Conservation (phyloP, 495 filamentous ascomycete genomes). For the Annulohypoxylon stygium region DNA sequence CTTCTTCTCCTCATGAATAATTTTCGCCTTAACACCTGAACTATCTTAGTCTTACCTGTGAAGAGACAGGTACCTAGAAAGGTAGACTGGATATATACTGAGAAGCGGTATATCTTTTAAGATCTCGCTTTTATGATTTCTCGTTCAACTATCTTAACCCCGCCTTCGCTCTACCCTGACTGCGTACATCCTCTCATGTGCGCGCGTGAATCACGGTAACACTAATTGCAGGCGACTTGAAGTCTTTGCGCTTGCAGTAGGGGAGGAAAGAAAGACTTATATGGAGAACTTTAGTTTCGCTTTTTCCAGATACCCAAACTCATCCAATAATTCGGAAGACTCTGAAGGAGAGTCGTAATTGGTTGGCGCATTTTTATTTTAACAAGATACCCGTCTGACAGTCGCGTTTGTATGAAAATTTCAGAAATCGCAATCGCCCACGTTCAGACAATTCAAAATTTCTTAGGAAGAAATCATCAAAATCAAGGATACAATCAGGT, state of each 20-base stretch:
- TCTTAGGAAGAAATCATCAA: conserved; percentile 30
- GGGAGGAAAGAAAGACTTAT: conserved; percentile 69
- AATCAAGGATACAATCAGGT: conserved; percentile 37
- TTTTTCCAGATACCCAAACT: conserved; percentile 18
- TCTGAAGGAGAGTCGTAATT: background rate
- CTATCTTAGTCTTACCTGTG: background rate
- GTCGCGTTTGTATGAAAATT: conserved; percentile 30
- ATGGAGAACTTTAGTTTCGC: conserved; percentile 20
- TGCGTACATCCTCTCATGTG: conserved; percentile 29
- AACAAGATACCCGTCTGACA: conserved; percentile 14
- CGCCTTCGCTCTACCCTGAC: background rate
- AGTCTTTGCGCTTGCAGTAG: conserved; percentile 71
- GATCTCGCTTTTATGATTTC: conserved; percentile 3
- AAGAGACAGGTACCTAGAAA: background rate
- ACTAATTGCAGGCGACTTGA: conserved; percentile 66
- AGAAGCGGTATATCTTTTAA: background rate
- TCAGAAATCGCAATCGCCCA: conserved; percentile 18
- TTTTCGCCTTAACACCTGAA: conserved; percentile 11
- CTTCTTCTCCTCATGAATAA: conserved; percentile 1
- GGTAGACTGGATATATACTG: conserved; percentile 12
- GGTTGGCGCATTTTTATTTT: conserved; percentile 12
- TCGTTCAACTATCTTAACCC: conserved; percentile 5
- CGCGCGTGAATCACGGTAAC: conserved; percentile 43
- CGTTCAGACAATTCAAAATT: conserved; percentile 34
- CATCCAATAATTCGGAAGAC: background rate